Base-by-base conservation (phyloP, 208 protist genomes). In the Sergeia podlipaevii region DNA sequence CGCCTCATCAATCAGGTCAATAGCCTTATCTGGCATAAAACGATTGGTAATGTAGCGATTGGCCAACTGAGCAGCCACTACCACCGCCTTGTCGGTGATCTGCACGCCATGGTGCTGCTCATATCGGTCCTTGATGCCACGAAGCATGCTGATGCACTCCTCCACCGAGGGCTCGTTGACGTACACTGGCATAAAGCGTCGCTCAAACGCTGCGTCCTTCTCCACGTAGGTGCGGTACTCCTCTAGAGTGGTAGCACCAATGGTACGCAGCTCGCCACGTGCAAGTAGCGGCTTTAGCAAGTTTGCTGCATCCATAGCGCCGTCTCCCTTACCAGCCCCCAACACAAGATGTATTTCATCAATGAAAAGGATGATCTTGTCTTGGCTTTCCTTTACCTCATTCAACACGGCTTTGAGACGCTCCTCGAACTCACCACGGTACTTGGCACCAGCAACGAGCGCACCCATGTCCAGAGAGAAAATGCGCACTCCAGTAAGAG, bases 361-460 rank as follows among this genome's bases (percentile, higher is more conserved):
- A 60, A 99, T 97, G 70, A 99, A 99, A 6, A 99, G 71, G 46
- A 99, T 98, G 49, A 98, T 73, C 27, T 78, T 73, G 18, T 93
- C 93, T 18, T 97, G 64, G 3, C 68, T 53, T 2, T 93, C 89
- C 46, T 85, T 85, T 1, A 99, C 89, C 44, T 99, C 98, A 30
- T 98, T 95, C 7, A 99, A 62, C 13, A 99, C 91, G 0, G 73
- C 85, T 77, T 99, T 99, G 17, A 99, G 80, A 10, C 98, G 75
- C 61, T 99, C 97, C 71, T 99, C 98, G 70, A 99, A 99, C 70
- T 99, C 96, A 29, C 98, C 97, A 27, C 96, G 70, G 68, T 96
- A 99, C 66, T 97, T 97, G 13, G 98, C 95, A 5, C 98, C 98
- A 11, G 97, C 97, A 48, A 99, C 76, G 15, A 99, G 73, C 13